Evolutionary conservation across 2,329 filamentous ascomycete species (phyloP).

Genomic region (Ceratocystis eucalypticola): DNA sequence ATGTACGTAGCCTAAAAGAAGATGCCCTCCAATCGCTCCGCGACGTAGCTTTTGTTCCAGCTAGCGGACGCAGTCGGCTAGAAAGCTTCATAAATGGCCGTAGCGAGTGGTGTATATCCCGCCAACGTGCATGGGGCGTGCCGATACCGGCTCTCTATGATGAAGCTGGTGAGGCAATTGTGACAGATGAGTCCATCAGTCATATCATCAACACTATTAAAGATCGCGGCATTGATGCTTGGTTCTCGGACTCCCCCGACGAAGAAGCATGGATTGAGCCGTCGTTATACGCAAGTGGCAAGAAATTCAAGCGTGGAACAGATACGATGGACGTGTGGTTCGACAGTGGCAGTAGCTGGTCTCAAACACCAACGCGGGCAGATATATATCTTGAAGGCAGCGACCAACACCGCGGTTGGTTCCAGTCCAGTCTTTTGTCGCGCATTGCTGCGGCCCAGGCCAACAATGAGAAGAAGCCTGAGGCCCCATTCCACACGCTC

Average conservation of each 20-base stretch:
- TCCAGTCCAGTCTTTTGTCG: constrained; percentile 88
- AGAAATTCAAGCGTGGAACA: constrained; percentile 56
- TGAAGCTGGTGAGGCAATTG: constrained; percentile 56
- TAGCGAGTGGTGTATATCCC: constrained; percentile 95
- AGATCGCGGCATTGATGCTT: constrained; percentile 71
- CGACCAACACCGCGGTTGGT: constrained; percentile 96
- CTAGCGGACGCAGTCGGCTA: constrained; percentile 57
- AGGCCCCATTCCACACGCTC: constrained; percentile 69
- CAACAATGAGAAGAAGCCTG: constrained; percentile 19
- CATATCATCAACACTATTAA: constrained; percentile 74
- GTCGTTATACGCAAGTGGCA: constrained; percentile 37
- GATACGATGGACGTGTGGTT: constrained; percentile 99
- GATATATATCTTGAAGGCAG: constrained; percentile 90
- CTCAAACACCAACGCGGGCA: constrained; percentile 41
- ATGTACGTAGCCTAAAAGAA: constrained; percentile 70
- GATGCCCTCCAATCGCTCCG: constrained; percentile 56
- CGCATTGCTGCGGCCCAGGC: constrained; percentile 43
- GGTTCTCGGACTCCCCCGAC: constrained; percentile 74
- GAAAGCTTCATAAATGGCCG: constrained; percentile 76
- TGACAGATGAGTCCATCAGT: constrained; percentile 63
- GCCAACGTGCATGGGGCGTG: constrained; percentile 90
- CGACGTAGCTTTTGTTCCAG: constrained; percentile 65
- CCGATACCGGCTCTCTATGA: constrained; percentile 86
- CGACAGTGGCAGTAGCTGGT: constrained; percentile 94
- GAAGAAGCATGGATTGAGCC: constrained; percentile 66